Evolutionary conservation across 768 basidiomycete species (phyloP).

Genomic region (Fomitopsis pulvina): DNA sequence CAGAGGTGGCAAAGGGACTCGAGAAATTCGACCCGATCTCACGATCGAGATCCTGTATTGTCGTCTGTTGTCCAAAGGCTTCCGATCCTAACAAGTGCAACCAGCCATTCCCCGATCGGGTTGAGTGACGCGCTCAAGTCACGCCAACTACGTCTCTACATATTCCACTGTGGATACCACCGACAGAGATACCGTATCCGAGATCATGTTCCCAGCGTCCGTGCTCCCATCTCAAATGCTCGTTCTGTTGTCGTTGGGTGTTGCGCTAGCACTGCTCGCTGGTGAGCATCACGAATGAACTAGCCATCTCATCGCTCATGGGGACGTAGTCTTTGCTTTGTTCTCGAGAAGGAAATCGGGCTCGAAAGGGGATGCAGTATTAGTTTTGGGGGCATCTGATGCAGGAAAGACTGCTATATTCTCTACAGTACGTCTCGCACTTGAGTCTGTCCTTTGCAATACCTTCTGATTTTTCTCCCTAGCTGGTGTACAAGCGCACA

Average conservation of each 20-base stretch:
- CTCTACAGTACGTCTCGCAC: conserved; percentile 49
- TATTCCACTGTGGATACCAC: neutral
- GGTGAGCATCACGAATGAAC: conserved; percentile 27
- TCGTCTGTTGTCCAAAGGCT: conserved; percentile 12
- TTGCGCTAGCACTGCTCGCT: conserved; percentile 37
- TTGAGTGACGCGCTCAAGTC: neutral
- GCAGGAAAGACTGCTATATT: conserved; percentile 79
- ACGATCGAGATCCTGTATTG: neutral
- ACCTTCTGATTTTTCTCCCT: conserved; percentile 4
- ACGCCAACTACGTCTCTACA: neutral
- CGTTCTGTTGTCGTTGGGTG: conserved; percentile 33
- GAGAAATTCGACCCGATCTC: neutral
- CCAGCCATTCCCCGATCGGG: conserved; percentile 2
- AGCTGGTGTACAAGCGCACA: conserved; percentile 63
- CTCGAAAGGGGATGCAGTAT: conserved; percentile 50
- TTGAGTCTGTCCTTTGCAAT: conserved; percentile 9
- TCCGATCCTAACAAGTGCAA: conserved; percentile 16
- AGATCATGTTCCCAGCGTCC: conserved; percentile 29
- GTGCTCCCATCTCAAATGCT: conserved; percentile 34
- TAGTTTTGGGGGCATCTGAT: conserved; percentile 72
- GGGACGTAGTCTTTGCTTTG: conserved; percentile 35
- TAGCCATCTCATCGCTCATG: conserved; percentile 11
- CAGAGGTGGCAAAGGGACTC: neutral
- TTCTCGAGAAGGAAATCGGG: conserved; percentile 37
- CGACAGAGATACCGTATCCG: conserved; percentile 17